phyloP scores from a whole-genome alignment of 129 eudicot species.

The Arctium minus region DNA sequence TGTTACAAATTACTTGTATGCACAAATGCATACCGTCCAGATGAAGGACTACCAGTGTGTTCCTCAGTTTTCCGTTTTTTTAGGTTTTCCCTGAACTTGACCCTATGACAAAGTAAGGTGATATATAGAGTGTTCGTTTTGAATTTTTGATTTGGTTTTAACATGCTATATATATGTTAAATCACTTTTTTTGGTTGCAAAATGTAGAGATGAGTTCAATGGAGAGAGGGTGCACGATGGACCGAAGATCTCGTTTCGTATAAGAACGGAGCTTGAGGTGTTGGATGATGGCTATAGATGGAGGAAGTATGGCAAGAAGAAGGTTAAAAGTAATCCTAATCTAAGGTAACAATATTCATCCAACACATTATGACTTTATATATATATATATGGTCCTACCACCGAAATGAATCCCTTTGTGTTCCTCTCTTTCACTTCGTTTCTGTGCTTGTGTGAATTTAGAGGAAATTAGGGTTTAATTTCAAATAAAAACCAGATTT shows the following conservation, averaged over 20 bases:
- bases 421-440: background rate
- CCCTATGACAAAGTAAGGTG: conserved; percentile 1
- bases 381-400: too few relatives aligned
- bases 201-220: background rate
- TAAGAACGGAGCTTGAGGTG: background rate
- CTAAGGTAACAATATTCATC: conserved; percentile 1
- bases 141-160: background rate
- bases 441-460: background rate
- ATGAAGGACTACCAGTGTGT: too few relatives aligned
- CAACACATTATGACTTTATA: background rate
- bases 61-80: too few relatives aligned
- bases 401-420: background rate
- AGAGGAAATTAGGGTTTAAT: background rate
- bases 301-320: conserved; percentile 13
- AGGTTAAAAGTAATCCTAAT: conserved; percentile 5
- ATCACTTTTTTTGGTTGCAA: background rate
- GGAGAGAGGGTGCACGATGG: background rate
- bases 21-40: too few relatives aligned
- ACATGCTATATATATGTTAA: background rate
- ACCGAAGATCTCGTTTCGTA: background rate
- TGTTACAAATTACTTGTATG: too few relatives aligned
- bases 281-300: conserved; percentile 7
- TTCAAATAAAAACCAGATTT: background rate
- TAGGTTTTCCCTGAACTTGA: too few relatives aligned
- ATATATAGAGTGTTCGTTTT: background rate